These are phyloP conservation scores for Metschnikowia continentalis DNA, from an alignment of 805 yeast species.

Conservation along the genomic window DNA sequence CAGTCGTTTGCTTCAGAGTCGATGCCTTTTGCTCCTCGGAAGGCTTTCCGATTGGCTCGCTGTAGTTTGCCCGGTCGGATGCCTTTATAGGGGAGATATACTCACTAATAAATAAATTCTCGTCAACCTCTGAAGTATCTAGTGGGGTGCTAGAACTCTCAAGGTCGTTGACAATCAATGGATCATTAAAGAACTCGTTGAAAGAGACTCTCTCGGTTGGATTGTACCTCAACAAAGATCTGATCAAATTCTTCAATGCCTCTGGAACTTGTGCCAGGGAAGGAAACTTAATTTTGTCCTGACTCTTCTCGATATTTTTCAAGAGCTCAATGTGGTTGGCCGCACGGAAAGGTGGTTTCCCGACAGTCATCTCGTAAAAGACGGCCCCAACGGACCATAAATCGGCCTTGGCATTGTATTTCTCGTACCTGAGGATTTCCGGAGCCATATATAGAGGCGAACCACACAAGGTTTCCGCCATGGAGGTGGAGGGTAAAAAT, in stretches of 20 bases:
- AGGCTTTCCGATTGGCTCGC: constrained; percentile 15
- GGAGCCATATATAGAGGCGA: constrained; percentile 99
- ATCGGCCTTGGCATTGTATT: constrained; percentile 95
- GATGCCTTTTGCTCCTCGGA: neutral
- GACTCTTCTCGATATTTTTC: constrained; percentile 77
- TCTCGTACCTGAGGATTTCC: constrained; percentile 88
- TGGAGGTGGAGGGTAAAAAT: constrained; percentile 83
- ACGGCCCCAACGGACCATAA: constrained; percentile 98
- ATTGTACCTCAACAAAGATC: constrained; percentile 72
- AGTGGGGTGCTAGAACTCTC: constrained; percentile 53
- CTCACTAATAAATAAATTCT: constrained; percentile 80
- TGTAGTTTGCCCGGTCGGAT: constrained; percentile 19
- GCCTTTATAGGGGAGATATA: constrained; percentile 49
- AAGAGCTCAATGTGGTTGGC: constrained; percentile 86
- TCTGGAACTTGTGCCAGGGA: constrained; percentile 58
- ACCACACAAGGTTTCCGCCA: constrained; percentile 97
- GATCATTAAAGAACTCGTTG: constrained; percentile 78
- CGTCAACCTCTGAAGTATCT: constrained; percentile 66
- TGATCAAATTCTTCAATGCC: constrained; percentile 64
- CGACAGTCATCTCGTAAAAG: constrained; percentile 89
- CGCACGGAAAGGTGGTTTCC: constrained; percentile 95
- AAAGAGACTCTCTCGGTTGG: constrained; percentile 88
- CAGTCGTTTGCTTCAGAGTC: neutral
- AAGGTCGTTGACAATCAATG: constrained; percentile 56
- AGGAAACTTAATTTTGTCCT: constrained; percentile 78